Percentiles rank a stretch among this genome's conserved stretches.
These are phyloP conservation scores for Kernera saxatilis DNA, from an alignment of 345 rosid genomes.

Conservation along the genomic window DNA sequence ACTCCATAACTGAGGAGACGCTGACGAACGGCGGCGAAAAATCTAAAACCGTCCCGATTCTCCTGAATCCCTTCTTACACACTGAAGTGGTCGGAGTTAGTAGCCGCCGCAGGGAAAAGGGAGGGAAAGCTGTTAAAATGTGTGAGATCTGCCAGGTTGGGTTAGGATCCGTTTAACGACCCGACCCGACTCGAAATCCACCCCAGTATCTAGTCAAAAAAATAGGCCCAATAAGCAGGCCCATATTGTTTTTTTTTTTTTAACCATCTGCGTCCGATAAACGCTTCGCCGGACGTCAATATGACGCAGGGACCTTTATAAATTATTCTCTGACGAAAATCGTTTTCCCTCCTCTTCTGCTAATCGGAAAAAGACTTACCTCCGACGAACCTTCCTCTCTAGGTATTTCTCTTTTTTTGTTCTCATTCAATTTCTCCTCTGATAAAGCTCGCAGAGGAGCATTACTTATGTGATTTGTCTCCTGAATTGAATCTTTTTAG, in stretches of 20 bases:
- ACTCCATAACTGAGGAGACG: not conserved
- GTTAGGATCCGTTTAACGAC: not conserved
- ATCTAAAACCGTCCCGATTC: not conserved
- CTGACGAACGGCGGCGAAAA: not conserved
- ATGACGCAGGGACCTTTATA: constrained; percentile 18
- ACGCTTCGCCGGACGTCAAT: constrained; percentile 24
- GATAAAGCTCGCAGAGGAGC: not conserved
- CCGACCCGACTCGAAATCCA: not conserved
- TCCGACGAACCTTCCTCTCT: constrained; percentile 2
- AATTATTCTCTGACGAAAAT: not conserved
- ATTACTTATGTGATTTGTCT: not conserved
- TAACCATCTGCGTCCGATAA: not conserved
- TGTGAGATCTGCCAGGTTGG: not conserved
- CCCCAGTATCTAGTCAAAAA: too few species aligned
- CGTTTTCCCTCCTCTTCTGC: constrained; percentile 15
- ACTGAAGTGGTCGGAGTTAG: constrained; percentile 6
- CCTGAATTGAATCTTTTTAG: not conserved
- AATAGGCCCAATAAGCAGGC: not conserved
- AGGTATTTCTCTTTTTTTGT: constrained; percentile 1
- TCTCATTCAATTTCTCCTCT: not conserved
- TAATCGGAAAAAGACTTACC: not conserved
- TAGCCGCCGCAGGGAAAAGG: constrained; percentile 8
- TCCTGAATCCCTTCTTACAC: not conserved
- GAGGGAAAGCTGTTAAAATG: constrained; percentile 6
- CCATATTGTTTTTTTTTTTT: not conserved